Evolutionary conservation across 306 rosid genomes (phyloP).

Genomic region (Astragalus membranaceus): DNA sequence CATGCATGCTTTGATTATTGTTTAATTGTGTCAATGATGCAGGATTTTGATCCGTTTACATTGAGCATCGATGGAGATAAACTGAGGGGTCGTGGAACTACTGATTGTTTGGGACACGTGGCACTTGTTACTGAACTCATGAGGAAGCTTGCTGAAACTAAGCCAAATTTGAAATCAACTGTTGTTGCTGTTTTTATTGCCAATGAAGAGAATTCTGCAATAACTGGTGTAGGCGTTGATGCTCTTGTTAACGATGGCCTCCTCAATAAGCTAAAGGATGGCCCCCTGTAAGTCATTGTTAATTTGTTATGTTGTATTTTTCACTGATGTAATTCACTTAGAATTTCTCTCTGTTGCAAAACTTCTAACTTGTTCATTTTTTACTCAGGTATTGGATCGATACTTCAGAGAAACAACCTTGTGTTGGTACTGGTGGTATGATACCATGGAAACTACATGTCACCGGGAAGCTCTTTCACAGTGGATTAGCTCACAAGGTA

Average conservation of each 20-base stretch:
- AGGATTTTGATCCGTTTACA: conserved; percentile 94
- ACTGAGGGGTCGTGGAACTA: conserved; percentile 88
- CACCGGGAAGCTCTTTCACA: conserved; percentile 84
- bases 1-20: background rate
- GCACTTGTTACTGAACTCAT: conserved; percentile 81
- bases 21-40: background rate
- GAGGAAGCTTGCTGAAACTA: conserved; percentile 75
- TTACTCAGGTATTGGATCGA: conserved; percentile 78
- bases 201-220: conserved; percentile 82
- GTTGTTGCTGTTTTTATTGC: conserved; percentile 88
- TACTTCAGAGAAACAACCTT: conserved; percentile 91
- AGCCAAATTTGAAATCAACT: conserved; percentile 64
- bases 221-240: conserved; percentile 82
- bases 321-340: background rate
- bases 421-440: conserved; percentile 92
- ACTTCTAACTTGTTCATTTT: background rate
- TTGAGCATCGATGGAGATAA: conserved; percentile 83
- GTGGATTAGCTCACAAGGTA: conserved; percentile 88
- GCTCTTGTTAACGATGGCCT: conserved; percentile 80
- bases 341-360: background rate
- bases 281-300: conserved; percentile 68
- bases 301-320: background rate
- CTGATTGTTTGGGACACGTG: conserved; percentile 93
- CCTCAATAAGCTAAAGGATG: conserved; percentile 60
- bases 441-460: conserved; percentile 84